Evolutionary conservation across 2,329 filamentous ascomycete species (phyloP).

Genomic region (Alternaria solani): DNA sequence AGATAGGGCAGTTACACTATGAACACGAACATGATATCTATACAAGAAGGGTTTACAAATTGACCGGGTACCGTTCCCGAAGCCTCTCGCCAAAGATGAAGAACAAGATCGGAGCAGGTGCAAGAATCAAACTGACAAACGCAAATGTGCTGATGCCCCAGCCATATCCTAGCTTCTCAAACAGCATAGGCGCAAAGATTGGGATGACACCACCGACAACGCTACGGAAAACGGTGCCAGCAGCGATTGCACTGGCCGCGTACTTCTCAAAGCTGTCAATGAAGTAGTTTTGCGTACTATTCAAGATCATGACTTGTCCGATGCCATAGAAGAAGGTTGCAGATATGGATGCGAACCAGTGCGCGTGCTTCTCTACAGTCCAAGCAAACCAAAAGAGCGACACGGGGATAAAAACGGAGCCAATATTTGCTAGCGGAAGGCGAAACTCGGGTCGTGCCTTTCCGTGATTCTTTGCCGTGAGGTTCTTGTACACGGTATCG

Average conservation of each 20-base stretch:
- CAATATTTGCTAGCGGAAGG: slow-evolving; percentile 57
- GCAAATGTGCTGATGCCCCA: slow-evolving; percentile 61
- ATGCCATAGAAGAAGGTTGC: slow-evolving; percentile 60
- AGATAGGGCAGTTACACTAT: background rate
- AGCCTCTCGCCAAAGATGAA: slow-evolving; percentile 58
- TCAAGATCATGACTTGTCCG: slow-evolving; percentile 63
- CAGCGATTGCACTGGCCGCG: slow-evolving; percentile 60
- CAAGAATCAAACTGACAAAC: slow-evolving; percentile 55
- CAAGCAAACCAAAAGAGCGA: slow-evolving; percentile 56
- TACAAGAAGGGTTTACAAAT: slow-evolving; percentile 20
- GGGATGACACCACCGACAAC: slow-evolving; percentile 59
- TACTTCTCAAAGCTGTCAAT: slow-evolving; percentile 62
- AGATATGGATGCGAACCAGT: slow-evolving; percentile 54
- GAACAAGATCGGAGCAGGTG: slow-evolving; percentile 60
- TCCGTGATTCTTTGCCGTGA: slow-evolving; percentile 52
- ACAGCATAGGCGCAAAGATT: slow-evolving; percentile 54
- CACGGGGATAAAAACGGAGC: slow-evolving; percentile 54
- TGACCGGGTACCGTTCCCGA: slow-evolving; percentile 52
- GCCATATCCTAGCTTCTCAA: slow-evolving; percentile 57
- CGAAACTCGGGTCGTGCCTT: slow-evolving; percentile 55
- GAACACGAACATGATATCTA: background rate
- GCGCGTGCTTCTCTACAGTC: slow-evolving; percentile 52
- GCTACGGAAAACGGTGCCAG: slow-evolving; percentile 58
- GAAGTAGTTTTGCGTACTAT: slow-evolving; percentile 64
- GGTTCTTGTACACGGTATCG: slow-evolving; percentile 57